Evolutionary conservation across 1,284 basidiomycete species (phyloP), one percentile per base, ranked within the genome.

Genomic region (Moniliophthora roreri): DNA sequence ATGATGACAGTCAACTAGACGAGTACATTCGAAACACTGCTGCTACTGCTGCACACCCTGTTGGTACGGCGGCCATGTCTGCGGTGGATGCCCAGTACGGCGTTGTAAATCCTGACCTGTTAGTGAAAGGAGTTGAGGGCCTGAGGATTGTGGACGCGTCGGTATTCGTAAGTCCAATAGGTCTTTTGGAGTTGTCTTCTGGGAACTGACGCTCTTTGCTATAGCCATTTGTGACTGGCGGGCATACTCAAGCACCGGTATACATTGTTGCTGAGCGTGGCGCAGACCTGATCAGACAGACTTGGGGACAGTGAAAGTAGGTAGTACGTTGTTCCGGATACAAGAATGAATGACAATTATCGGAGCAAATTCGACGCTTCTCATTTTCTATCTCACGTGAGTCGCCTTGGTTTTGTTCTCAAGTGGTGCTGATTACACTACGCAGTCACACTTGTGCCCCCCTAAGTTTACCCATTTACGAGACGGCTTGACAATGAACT

Each of bases 71-170:
- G 13, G n/a, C 24, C n/a, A 46, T 46, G 44, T 46, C 44, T 32
- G 21, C 44, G 10, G 24, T 16, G 4, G 26, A 26, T 15, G 44
- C 44, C n/a, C 9, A 32, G 8, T 46, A 28, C n/a, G 44, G 44
- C 11, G 35, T 54, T 28, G 52, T 53, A 26, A 60, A 68, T 85
- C 47, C 44, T 2, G 44, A 46, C 18, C 24, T 46, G 24, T 28
- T 13, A 32, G 44, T 46, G 44, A 46, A 46, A 46, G 44, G 44
- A 10, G 21, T 46, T 11, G 23, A 46, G 26, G 23, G 44, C 8
- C 44, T 46, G 23, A 46, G 44, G 24, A 28, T 46, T 8, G 44
- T 46, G 6, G 44, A 46, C 16, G 44, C 44, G 9, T 46, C 44
- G 10, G 24, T 46, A 28, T 46, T 46, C 7, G 44, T 46, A n/a